Conservation (phyloP, 306 rosid genomes). For the Elaeagnus macrophylla region DNA sequence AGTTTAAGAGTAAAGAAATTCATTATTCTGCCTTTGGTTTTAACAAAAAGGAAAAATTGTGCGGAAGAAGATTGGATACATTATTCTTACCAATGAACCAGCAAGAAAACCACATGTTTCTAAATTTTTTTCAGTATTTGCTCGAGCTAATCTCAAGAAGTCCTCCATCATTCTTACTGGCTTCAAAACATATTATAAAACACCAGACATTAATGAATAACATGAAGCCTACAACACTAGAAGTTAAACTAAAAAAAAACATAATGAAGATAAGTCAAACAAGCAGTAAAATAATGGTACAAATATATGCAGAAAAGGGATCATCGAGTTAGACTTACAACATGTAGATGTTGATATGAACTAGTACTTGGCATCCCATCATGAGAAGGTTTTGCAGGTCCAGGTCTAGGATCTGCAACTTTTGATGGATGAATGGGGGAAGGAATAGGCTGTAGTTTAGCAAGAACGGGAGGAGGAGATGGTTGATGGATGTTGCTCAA, state of each 20-base stretch:
- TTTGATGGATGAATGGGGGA: slow-evolving; percentile 69
- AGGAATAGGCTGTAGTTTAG: slow-evolving; percentile 49
- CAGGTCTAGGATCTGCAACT: slow-evolving; percentile 99
- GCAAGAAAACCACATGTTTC: slow-evolving; percentile 98
- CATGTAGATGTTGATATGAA: slow-evolving; percentile 67
- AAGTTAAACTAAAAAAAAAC: slow-evolving; percentile 11
- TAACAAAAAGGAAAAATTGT: too few relatives aligned
- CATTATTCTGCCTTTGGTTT: too few relatives aligned
- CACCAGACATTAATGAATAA: slow-evolving; percentile 8
- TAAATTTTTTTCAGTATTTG: slow-evolving; percentile 68
- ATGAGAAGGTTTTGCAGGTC: slow-evolving; percentile 53
- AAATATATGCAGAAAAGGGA: background rate
- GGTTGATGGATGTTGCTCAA: slow-evolving; percentile 68
- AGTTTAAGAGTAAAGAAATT: background rate
- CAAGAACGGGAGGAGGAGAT: slow-evolving; percentile 89
- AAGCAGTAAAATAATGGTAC: slow-evolving; percentile 1
- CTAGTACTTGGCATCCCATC: slow-evolving; percentile 46
- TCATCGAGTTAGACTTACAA: slow-evolving; percentile 43
- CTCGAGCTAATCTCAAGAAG: slow-evolving; percentile 76
- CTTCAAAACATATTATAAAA: slow-evolving; percentile 35
- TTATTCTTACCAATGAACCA: slow-evolving; percentile 73
- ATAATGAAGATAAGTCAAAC: slow-evolving; percentile 7
- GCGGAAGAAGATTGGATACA: too few relatives aligned
- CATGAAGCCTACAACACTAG: slow-evolving; percentile 13
- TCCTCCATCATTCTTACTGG: slow-evolving; percentile 91